phyloP scores from a whole-genome alignment of 2,329 filamentous ascomycete species.

The Alternaria gansuensis region DNA sequence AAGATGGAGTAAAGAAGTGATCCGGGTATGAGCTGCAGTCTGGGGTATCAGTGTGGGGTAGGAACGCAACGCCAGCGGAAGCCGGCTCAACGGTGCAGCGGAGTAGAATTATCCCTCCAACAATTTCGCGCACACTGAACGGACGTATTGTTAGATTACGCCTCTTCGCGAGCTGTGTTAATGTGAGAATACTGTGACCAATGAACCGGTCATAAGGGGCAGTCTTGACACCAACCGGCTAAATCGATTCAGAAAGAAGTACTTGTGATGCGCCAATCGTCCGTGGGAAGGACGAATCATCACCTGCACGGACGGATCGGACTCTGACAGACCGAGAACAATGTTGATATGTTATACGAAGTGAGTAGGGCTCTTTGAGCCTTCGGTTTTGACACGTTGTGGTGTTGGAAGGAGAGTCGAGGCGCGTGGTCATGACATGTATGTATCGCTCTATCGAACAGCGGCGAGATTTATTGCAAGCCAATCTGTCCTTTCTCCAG shows the following conservation, averaged over 20 bases:
- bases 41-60: slow-evolving; percentile 22
- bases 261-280: slow-evolving; percentile 6
- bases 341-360: background rate
- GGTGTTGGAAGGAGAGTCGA: background rate
- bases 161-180: slow-evolving; percentile 1
- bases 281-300: background rate
- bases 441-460: background rate
- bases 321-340: background rate
- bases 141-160: background rate
- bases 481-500: background rate
- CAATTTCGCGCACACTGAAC: background rate
- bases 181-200: slow-evolving; percentile 4
- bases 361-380: background rate
- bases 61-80: slow-evolving; percentile 2
- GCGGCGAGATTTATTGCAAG: background rate
- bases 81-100: slow-evolving; percentile 11
- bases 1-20: slow-evolving; percentile 1
- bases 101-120: slow-evolving; percentile 18
- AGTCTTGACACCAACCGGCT: slow-evolving; percentile 11
- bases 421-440: background rate
- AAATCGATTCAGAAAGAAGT: slow-evolving; percentile 9
- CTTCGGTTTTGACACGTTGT: background rate
- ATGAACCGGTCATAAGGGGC: background rate
- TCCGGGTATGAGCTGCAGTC: slow-evolving; percentile 11
- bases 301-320: background rate